Base-by-base conservation (phyloP, 139 green algal species). In the Haematococcus lacustris region DNA sequence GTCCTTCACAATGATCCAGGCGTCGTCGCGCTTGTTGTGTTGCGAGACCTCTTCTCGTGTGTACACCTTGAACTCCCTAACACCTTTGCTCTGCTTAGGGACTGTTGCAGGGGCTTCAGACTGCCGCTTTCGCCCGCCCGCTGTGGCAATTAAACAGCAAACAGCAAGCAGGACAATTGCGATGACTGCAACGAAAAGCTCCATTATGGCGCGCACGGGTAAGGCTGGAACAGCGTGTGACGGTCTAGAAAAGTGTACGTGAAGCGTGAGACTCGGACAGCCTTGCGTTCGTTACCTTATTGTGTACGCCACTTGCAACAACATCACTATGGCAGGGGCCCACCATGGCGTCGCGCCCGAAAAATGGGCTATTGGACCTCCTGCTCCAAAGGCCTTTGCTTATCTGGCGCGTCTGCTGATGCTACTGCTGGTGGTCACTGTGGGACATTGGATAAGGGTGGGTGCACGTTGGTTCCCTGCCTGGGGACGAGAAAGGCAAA, bases 1-100 rank as follows among this genome's bases (percentile, higher is more conserved):
- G 68, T 79, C 66, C n/a, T 76, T 75, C 1, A 91, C 73, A 51
- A 94, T 91, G 35, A 94, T 74, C 89, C 89, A 94, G 2, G 88
- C 80, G 69, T 96, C 89, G 3, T 83, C 78, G 6, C 73, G 73
- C 0, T 59, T 86, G 38, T 73, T 85, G 70, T 97, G 92, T 76
- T 89, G 73, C 2, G 82, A 79, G 0, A 97, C 88, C 67, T 95
- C 86, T 2, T 82, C 90, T 1, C 82, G 64, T 0, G 79, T 93
- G 76, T 85, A 90, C 0, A 76, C 51, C 1, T 74, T 70, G 2
- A 77, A 74, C 41, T 73, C 61, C 40, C 59, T 70, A 33, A 66
- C 70, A 38, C 41, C 41, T 17, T 70, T 74, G 30, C 51, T 76
- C 0, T 59, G 70, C 25, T 70, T 32, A 1, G 75, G 68, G n/a